Evolutionary conservation across 108 stramenopile genomes (phyloP).

Genomic region (Aureococcus anophagefferens): DNA sequence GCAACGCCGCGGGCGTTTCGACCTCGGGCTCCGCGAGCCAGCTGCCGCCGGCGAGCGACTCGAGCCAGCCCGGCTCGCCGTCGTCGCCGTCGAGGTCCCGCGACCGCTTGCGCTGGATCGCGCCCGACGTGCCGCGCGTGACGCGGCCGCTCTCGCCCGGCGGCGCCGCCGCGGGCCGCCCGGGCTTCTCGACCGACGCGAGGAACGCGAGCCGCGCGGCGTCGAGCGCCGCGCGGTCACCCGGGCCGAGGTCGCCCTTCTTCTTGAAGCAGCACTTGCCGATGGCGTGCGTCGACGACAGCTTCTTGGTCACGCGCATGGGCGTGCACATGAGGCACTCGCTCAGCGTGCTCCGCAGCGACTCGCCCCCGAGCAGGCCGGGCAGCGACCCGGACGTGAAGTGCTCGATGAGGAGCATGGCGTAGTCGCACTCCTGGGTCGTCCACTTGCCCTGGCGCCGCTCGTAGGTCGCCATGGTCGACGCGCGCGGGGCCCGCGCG

Average conservation of each 20-base stretch:
- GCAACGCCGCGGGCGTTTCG: too few relatives aligned
- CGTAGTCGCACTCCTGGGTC: not conserved
- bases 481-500: too few relatives aligned
- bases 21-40: too few relatives aligned
- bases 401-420: not conserved
- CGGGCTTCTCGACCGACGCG: not conserved
- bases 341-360: not conserved
- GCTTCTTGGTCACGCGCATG: not conserved
- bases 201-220: not conserved
- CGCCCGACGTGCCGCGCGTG: too few relatives aligned
- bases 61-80: too few relatives aligned
- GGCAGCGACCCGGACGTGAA: not conserved
- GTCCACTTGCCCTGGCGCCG: not conserved
- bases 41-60: too few relatives aligned
- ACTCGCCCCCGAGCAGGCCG: not conserved
- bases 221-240: not conserved
- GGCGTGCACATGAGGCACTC: not conserved
- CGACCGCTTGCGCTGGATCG: too few relatives aligned
- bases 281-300: not conserved
- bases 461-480: too few relatives aligned
- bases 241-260: not conserved
- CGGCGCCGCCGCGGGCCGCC: too few relatives aligned
- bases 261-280: not conserved
- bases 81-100: too few relatives aligned
- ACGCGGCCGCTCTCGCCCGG: too few relatives aligned